phyloP scores from a whole-genome alignment of 495 filamentous ascomycete genomes.

The Hypoxylon intermedium region DNA sequence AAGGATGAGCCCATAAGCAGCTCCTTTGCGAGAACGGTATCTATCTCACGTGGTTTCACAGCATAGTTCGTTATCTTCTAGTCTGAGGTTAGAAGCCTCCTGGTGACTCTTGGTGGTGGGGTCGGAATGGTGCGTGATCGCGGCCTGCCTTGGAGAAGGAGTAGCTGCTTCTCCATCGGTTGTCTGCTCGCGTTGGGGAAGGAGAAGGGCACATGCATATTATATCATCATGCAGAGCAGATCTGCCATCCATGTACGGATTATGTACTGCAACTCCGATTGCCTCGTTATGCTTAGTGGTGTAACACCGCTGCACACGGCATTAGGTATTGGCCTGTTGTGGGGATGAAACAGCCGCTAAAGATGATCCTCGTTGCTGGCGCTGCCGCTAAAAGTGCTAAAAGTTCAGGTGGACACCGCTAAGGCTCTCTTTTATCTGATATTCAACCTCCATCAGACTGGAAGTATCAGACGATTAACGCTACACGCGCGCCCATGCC shows the following conservation, averaged over 20 bases:
- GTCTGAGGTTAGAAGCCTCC: too few relatives aligned
- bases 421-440: too few relatives aligned
- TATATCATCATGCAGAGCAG: conserved; percentile 22
- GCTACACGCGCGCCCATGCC: neutral
- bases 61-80: too few relatives aligned
- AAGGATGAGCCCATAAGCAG: too few relatives aligned
- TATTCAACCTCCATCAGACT: neutral
- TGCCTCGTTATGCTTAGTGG: neutral
- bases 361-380: neutral
- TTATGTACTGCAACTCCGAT: neutral
- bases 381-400: neutral
- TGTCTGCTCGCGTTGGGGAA: conserved; percentile 13
- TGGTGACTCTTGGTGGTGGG: too few relatives aligned
- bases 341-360: neutral
- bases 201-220: conserved; percentile 15
- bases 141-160: too few relatives aligned
- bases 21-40: too few relatives aligned
- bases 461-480: neutral
- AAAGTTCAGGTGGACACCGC: too few relatives aligned
- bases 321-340: neutral
- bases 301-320: neutral
- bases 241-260: neutral
- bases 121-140: too few relatives aligned
- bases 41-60: too few relatives aligned
- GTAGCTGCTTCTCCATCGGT: neutral